Evolutionary conservation across 2,329 filamentous ascomycete genomes (phyloP).

Genomic region (Colletotrichum eleusines): DNA sequence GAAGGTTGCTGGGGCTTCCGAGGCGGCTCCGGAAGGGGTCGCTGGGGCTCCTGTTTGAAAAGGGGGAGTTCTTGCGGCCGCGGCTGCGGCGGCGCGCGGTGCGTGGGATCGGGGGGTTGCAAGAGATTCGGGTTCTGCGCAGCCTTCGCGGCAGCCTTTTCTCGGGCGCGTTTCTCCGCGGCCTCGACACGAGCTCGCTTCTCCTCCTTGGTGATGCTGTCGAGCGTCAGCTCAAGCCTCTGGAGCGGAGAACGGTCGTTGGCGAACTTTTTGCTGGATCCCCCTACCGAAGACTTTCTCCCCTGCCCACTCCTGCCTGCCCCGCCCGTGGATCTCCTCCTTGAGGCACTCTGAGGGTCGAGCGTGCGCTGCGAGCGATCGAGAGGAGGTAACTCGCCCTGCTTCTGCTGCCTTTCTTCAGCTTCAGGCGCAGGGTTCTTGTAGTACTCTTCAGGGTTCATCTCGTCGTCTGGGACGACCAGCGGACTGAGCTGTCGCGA

Average conservation of each 20-base stretch:
- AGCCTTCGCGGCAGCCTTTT: constrained; percentile 60
- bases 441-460: constrained; percentile 51
- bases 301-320: constrained; percentile 39
- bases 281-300: constrained; percentile 54
- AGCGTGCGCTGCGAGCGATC: constrained; percentile 48
- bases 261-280: constrained; percentile 72
- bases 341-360: constrained; percentile 19
- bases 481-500: constrained; percentile 45
- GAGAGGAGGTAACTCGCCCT: constrained; percentile 45
- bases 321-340: constrained; percentile 30
- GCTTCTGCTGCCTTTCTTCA: constrained; percentile 35
- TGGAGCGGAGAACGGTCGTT: constrained; percentile 91
- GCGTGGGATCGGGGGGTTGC: constrained; percentile 45
- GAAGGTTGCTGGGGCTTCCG: constrained; percentile 17
- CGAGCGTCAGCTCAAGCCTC: constrained; percentile 89
- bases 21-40: constrained; percentile 32
- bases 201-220: constrained; percentile 95
- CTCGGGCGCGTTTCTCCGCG: constrained; percentile 79
- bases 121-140: constrained; percentile 47
- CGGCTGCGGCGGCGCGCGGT: constrained; percentile 10
- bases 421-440: constrained; percentile 41
- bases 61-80: constrained; percentile 42
- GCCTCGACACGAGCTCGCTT: constrained; percentile 87
- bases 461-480: constrained; percentile 44
- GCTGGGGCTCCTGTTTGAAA: constrained; percentile 45